Percentiles rank a stretch among this genome's conserved stretches.
phyloP scores from a whole-genome alignment of 305 asterid species.

The Fraxinus angustifolia region DNA sequence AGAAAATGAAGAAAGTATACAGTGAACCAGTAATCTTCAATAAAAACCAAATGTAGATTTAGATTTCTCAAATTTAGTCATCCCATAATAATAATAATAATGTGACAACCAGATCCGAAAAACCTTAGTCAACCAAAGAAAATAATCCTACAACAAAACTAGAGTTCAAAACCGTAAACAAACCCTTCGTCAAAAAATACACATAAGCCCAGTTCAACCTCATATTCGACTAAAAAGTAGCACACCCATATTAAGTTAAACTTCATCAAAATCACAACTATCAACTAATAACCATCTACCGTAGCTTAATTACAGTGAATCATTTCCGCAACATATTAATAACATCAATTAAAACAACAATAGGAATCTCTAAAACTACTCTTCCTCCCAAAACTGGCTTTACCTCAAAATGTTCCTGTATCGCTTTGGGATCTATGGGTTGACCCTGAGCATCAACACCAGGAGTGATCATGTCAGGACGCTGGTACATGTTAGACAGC shows the following conservation, averaged over 20 bases:
- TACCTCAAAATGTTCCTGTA: slow-evolving; percentile 93
- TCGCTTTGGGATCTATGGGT: slow-evolving; percentile 64
- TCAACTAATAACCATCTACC: background rate
- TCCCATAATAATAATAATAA: background rate
- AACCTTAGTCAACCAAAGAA: background rate
- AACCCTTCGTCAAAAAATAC: background rate
- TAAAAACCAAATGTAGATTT: background rate
- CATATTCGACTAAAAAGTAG: background rate
- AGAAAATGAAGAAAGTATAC: background rate
- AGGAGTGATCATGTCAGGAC: slow-evolving; percentile 93
- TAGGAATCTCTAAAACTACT: background rate
- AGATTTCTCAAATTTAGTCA: background rate
- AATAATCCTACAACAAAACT: background rate
- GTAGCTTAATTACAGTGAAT: background rate
- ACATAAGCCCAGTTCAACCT: background rate
- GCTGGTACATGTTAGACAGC: slow-evolving; percentile 88
- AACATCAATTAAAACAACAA: background rate
- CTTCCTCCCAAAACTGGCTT: background rate
- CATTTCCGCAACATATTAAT: background rate
- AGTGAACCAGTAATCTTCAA: background rate
- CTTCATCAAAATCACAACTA: background rate
- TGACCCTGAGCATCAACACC: slow-evolving; percentile 87
- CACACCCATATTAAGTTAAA: background rate
- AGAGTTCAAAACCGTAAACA: background rate
- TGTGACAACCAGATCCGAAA: background rate